These are phyloP conservation scores for Globisporangium viniferum DNA, from an alignment of 352 stramenopile species.

Conservation along the genomic window DNA sequence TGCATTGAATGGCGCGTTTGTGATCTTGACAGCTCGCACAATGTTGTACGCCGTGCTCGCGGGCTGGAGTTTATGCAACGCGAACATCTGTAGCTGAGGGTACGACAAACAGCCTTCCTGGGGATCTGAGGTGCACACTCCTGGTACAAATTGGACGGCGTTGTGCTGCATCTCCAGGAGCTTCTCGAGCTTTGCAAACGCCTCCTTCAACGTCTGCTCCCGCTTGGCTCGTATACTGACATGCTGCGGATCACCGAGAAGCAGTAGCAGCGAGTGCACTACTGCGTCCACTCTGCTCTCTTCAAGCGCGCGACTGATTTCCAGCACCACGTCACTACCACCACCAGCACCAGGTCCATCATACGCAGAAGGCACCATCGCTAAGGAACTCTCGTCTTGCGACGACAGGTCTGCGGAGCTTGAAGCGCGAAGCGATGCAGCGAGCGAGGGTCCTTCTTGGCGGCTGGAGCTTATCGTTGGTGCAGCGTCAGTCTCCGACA, in stretches of 20 bases:
- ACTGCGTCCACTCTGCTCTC: slow-evolving; percentile 33
- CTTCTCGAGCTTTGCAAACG: slow-evolving; percentile 10
- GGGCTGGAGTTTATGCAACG: slow-evolving; percentile 39
- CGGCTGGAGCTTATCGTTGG: neutral
- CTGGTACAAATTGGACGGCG: slow-evolving; percentile 6
- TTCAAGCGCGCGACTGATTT: slow-evolving; percentile 26
- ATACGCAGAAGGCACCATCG: neutral
- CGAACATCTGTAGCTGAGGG: slow-evolving; percentile 57
- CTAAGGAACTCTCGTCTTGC: neutral
- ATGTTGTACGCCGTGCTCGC: slow-evolving; percentile 54
- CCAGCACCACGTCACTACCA: slow-evolving; percentile 1
- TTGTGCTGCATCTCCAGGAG: slow-evolving; percentile 14
- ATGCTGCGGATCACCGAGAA: slow-evolving; percentile 21
- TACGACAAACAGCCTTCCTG: slow-evolving; percentile 32
- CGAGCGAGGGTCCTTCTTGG: neutral
- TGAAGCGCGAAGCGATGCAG: neutral
- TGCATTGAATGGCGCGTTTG: slow-evolving; percentile 14
- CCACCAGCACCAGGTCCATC: neutral
- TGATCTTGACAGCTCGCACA: slow-evolving; percentile 30
- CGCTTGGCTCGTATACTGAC: slow-evolving; percentile 14
- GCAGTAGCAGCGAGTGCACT: slow-evolving; percentile 35
- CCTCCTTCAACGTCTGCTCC: slow-evolving; percentile 18
- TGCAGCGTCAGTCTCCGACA: neutral
- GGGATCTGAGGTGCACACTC: neutral
- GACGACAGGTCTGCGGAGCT: neutral